phyloP scores from a whole-genome alignment of 176 grass and related monocot genomes.

The Aegilops tauschii region DNA sequence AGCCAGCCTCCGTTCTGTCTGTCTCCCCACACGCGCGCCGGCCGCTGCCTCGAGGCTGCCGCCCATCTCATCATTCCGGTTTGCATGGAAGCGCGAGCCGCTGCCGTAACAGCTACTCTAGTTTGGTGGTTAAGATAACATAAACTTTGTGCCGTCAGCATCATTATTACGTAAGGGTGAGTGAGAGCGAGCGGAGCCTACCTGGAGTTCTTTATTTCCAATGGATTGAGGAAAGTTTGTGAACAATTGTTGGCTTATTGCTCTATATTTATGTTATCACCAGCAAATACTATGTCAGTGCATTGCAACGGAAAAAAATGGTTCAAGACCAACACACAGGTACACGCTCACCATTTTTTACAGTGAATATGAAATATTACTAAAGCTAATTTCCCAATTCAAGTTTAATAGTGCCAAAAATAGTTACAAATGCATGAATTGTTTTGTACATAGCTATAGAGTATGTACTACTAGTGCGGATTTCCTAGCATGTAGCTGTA shows the following conservation, averaged over 20 bases:
- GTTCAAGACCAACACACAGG: too few relatives aligned
- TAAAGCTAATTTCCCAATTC: too few relatives aligned
- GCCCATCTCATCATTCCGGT: slow-evolving; percentile 36
- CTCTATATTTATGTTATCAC: too few relatives aligned
- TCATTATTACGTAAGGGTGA: slow-evolving; percentile 24
- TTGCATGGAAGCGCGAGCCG: slow-evolving; percentile 29
- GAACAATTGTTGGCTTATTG: neutral
- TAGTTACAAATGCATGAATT: too few relatives aligned
- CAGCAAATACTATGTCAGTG: too few relatives aligned
- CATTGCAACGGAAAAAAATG: too few relatives aligned
- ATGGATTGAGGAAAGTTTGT: neutral
- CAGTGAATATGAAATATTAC: too few relatives aligned
- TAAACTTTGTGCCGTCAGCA: neutral
- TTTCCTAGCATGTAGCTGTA: too few relatives aligned
- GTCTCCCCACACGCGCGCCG: slow-evolving; percentile 10
- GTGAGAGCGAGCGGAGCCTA: slow-evolving; percentile 8
- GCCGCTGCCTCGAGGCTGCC: slow-evolving; percentile 11
- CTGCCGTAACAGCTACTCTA: slow-evolving; percentile 17
- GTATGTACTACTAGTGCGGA: too few relatives aligned
- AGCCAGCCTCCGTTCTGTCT: slow-evolving; percentile 37
- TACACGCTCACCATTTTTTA: too few relatives aligned
- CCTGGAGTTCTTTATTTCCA: neutral
- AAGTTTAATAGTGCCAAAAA: too few relatives aligned
- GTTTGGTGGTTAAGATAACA: neutral
- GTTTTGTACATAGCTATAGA: too few relatives aligned